Conservation (phyloP, 2,329 filamentous ascomycete species). For the Colletotrichum tamarilloi region DNA sequence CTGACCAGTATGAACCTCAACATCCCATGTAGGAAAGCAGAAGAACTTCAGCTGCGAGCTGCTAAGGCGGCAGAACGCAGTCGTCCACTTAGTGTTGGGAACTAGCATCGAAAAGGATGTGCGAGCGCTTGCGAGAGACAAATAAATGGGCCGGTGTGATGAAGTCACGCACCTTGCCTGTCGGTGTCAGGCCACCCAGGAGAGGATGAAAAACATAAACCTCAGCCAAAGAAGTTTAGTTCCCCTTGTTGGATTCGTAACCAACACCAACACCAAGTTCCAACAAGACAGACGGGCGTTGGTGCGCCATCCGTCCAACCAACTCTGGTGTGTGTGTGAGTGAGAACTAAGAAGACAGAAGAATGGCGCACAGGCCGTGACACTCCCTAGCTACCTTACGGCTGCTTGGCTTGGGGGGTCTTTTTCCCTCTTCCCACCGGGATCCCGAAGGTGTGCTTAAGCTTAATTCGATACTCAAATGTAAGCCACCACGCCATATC, state of each 20-base stretch:
- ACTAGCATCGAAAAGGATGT: not conserved
- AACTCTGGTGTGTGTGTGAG: not conserved
- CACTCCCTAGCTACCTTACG: conserved; percentile 3
- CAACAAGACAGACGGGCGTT: not conserved
- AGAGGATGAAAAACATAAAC: not conserved
- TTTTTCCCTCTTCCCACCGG: not conserved
- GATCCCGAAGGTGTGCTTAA: conserved; percentile 35
- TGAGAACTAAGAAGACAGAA: too few relatives aligned
- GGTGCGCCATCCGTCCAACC: not conserved
- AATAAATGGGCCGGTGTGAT: not conserved
- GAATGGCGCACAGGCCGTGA: conserved; percentile 15
- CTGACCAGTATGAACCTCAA: not conserved
- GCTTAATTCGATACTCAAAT: conserved; percentile 35
- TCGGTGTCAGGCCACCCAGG: not conserved
- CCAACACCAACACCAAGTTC: not conserved
- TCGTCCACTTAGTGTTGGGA: not conserved
- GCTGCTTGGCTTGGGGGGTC: conserved; percentile 9
- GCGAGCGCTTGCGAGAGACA: not conserved
- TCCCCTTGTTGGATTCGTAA: not conserved
- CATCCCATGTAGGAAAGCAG: not conserved
- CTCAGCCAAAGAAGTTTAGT: not conserved
- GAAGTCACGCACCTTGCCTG: not conserved
- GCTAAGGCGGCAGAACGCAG: not conserved
- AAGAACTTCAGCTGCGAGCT: too few relatives aligned
- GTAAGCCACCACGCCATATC: conserved; percentile 29